Base-by-base conservation (phyloP, 805 yeast genomes). In the Monosporozyma unispora region DNA sequence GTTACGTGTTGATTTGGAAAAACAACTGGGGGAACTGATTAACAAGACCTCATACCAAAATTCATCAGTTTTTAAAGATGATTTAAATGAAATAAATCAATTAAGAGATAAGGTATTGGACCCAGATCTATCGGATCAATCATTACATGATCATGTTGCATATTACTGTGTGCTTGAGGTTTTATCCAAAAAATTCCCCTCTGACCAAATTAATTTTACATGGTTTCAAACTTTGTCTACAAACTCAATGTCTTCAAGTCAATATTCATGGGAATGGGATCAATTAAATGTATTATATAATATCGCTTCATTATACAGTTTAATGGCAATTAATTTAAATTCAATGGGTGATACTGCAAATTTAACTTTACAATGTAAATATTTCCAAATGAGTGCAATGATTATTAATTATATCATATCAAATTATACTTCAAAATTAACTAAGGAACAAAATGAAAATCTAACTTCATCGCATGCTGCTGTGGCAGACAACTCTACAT, bases 211-310 rank as follows among this genome's bases (percentile, higher is more conserved):
- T 8, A 75, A 72, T 37, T 83, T 87, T 55, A 72, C 79, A 0
- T 91, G 97, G 98, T 78, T 70, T 59, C 82, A 82, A 21, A 78
- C 87, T 0, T 66, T 86, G 4, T 82, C 86, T 0, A 75, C 76
- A 47, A 69, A 80, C 18, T 71, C 76, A 2, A 65, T 73, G 7
- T 77, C 79, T 0, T 77, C 80, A 1, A 67, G 73, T 16, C 70
- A 66, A 45, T 58, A 70, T 37, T 78, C 88, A 0, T 61, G 86
- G 4, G 54, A 62, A 22, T 80, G 76, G 57, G 97, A 90, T 61
- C 72, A 71, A 53, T 60, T 76, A 41, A 84, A 85, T 58, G 61
- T 86, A 0, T 58, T 82, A 5, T 89, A 77, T 67, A 89, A 87
- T 63, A 63, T 86, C 38, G 96, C 81, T 0, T 75, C 87, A 0